A percentile compares a stretch with the other conserved stretches of the same genome.
phyloP scores from a whole-genome alignment of 192 early-diverging fungal genomes.

The Geosiphon pyriformis region DNA sequence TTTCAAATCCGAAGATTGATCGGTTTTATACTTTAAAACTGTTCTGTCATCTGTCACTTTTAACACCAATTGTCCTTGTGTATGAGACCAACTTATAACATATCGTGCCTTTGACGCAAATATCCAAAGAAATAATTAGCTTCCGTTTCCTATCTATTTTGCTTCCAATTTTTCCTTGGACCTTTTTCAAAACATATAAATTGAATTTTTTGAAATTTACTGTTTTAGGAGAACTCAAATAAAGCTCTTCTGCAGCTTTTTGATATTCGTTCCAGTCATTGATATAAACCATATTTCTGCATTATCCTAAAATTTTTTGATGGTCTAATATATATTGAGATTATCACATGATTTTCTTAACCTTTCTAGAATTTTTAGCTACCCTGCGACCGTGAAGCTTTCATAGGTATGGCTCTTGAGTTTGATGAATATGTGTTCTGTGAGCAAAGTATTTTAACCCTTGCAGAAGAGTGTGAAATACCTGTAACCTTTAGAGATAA shows the following conservation, averaged over 20 bases:
- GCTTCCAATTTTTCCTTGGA: neutral
- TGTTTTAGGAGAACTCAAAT: slow-evolving; percentile 49
- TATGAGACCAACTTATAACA: slow-evolving; percentile 60
- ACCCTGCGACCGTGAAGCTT: too few relatives aligned
- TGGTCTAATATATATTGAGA: too few relatives aligned
- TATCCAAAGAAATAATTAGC: neutral
- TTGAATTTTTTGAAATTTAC: slow-evolving; percentile 33
- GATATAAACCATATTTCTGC: slow-evolving; percentile 70
- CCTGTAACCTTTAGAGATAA: slow-evolving; percentile 23
- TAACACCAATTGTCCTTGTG: slow-evolving; percentile 62
- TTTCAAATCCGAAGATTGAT: slow-evolving; percentile 61
- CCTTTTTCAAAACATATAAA: neutral
- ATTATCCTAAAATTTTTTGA: too few relatives aligned
- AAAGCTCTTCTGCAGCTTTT: slow-evolving; percentile 67
- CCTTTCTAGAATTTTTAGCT: too few relatives aligned
- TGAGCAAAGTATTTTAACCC: slow-evolving; percentile 25
- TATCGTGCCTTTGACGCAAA: slow-evolving; percentile 55
- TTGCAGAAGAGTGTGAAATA: slow-evolving; percentile 27
- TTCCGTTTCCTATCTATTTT: neutral
- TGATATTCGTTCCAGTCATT: slow-evolving; percentile 71
- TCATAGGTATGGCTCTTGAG: slow-evolving; percentile 5
- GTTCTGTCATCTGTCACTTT: slow-evolving; percentile 69
- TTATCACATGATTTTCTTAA: too few relatives aligned
- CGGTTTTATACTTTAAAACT: slow-evolving; percentile 69
- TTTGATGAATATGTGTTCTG: slow-evolving; percentile 30